Evolutionary conservation across 371 early-diverging fungal genomes (phyloP).

Genomic region (Entomophthora muscae): DNA sequence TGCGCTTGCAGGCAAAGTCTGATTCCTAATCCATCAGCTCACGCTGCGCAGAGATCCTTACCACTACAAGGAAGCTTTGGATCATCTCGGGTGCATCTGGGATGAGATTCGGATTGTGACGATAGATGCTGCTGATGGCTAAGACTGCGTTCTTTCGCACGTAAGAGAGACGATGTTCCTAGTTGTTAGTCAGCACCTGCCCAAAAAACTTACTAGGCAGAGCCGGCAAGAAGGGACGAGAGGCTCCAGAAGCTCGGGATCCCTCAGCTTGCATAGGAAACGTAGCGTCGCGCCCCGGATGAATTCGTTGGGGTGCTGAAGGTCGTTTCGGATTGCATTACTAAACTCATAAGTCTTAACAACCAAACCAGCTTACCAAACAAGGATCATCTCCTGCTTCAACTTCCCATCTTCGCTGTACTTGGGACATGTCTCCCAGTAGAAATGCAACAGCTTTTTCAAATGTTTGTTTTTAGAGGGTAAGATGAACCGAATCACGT

Average conservation of each 20-base stretch:
- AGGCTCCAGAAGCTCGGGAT: slow-evolving; percentile 88
- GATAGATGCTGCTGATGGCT: slow-evolving; percentile 77
- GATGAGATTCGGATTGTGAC: slow-evolving; percentile 69
- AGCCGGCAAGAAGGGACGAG: slow-evolving; percentile 72
- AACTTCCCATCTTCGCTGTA: slow-evolving; percentile 78
- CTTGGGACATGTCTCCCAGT: slow-evolving; percentile 95
- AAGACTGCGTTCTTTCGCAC: slow-evolving; percentile 96
- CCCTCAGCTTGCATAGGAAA: slow-evolving; percentile 85
- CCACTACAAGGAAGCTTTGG: slow-evolving; percentile 46
- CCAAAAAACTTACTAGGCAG: slow-evolving; percentile 54
- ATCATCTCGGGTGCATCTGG: slow-evolving; percentile 93
- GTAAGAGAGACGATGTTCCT: slow-evolving; percentile 90
- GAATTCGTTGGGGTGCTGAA: slow-evolving; percentile 98
- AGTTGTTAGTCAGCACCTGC: not conserved
- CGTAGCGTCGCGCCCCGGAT: slow-evolving; percentile 92
- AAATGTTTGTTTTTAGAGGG: slow-evolving; percentile 15
- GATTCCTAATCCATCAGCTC: slow-evolving; percentile 40
- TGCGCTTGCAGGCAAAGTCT: slow-evolving; percentile 82
- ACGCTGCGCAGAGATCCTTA: slow-evolving; percentile 12
- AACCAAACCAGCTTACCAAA: slow-evolving; percentile 66
- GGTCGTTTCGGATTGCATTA: slow-evolving; percentile 92
- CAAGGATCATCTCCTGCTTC: slow-evolving; percentile 90
- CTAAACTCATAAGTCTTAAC: slow-evolving; percentile 17
- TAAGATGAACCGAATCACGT: slow-evolving; percentile 46
- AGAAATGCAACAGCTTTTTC: slow-evolving; percentile 88